phyloP scores from a whole-genome alignment of 371 early-diverging fungal species.

The Mortierella sp. region DNA sequence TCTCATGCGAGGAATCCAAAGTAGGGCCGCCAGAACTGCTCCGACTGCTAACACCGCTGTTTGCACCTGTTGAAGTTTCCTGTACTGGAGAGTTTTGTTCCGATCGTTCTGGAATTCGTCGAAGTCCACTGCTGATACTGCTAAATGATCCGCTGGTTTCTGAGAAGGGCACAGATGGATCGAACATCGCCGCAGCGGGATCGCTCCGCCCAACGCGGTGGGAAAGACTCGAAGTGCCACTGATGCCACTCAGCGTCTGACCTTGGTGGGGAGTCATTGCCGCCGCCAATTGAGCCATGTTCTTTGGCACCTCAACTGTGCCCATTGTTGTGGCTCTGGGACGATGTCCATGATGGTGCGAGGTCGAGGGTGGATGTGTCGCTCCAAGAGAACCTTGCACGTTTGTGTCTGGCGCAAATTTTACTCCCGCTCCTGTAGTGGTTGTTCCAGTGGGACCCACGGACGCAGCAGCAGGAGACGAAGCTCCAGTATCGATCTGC shows the following conservation, averaged over 20 bases:
- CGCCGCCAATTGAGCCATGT: slow-evolving; percentile 53
- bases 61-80: slow-evolving; percentile 12
- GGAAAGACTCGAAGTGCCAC: slow-evolving; percentile 22
- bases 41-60: slow-evolving; percentile 9
- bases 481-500: neutral
- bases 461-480: neutral
- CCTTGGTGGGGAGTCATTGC: slow-evolving; percentile 44
- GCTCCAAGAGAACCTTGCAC: slow-evolving; percentile 3
- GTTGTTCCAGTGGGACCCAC: neutral
- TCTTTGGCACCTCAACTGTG: slow-evolving; percentile 52
- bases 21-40: neutral
- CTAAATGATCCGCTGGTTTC: neutral
- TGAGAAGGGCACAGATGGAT: slow-evolving; percentile 10
- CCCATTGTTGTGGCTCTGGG: slow-evolving; percentile 56
- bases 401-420: slow-evolving; percentile 6
- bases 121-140: slow-evolving; percentile 22
- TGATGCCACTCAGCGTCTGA: slow-evolving; percentile 7
- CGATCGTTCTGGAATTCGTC: slow-evolving; percentile 47
- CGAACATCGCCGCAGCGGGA: neutral
- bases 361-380: slow-evolving; percentile 10
- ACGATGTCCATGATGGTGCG: slow-evolving; percentile 24
- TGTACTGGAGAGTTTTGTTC: slow-evolving; percentile 44
- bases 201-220: slow-evolving; percentile 23
- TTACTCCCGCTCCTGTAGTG: neutral
- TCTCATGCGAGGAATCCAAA: neutral